phyloP scores from a whole-genome alignment of 2,329 filamentous ascomycete genomes.

The Ploettnerulaceae sp. region DNA sequence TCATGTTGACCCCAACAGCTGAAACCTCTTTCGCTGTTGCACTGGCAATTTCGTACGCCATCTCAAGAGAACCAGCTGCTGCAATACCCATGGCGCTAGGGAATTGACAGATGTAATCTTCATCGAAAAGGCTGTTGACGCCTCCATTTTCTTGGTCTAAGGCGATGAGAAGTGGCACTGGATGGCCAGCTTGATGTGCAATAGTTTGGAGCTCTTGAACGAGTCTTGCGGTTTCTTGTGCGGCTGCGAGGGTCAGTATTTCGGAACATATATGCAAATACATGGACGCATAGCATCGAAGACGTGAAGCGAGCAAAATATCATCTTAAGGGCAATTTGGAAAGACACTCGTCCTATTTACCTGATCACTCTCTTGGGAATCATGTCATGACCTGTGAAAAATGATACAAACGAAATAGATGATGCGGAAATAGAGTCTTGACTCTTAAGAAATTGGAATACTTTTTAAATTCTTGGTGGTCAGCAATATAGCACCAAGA shows the following conservation, averaged over 20 bases:
- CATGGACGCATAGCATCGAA: not conserved
- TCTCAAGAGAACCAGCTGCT: constrained; percentile 78
- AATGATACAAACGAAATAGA: not conserved
- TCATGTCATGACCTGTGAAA: too few species aligned
- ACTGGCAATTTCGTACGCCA: constrained; percentile 86
- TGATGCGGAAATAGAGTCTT: not conserved
- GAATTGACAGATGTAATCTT: constrained; percentile 93
- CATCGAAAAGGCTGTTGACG: constrained; percentile 93
- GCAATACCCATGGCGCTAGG: constrained; percentile 95
- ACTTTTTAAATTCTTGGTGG: constrained; percentile 84
- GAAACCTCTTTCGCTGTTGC: constrained; percentile 89
- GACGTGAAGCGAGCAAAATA: not conserved
- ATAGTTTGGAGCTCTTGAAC: constrained; percentile 91
- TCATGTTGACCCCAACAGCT: constrained; percentile 92
- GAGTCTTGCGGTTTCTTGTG: constrained; percentile 80
- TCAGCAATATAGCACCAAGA: constrained; percentile 80
- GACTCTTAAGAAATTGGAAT: constrained; percentile 25
- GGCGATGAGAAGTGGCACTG: constrained; percentile 82
- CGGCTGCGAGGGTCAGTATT: constrained; percentile 52
- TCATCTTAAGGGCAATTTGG: not conserved
- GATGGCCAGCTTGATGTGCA: constrained; percentile 84
- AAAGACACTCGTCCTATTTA: too few species aligned
- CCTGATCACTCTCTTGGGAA: too few species aligned
- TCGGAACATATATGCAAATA: not conserved
- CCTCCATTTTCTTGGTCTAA: constrained; percentile 97